These are phyloP conservation scores for Penicillium corylophilum DNA, from an alignment of 2,329 filamentous ascomycete genomes.

Conservation along the genomic window DNA sequence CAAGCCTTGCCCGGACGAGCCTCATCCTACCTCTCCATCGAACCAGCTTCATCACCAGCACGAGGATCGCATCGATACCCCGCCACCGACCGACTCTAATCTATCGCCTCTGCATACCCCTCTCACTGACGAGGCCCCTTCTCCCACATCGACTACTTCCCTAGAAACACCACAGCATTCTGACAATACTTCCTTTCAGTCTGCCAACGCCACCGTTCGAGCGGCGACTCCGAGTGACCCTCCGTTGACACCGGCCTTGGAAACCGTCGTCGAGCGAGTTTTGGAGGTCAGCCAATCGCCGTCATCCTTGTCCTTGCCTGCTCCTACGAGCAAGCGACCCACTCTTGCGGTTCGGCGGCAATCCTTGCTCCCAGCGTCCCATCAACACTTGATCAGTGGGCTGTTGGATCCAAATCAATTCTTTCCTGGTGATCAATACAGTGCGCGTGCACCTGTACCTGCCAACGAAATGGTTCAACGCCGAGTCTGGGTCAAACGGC, in stretches of 20 bases:
- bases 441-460: slow-evolving; percentile 17
- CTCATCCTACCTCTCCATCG: slow-evolving; percentile 7
- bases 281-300: slow-evolving; percentile 12
- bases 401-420: slow-evolving; percentile 31
- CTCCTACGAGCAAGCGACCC: slow-evolving; percentile 30
- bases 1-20: slow-evolving; percentile 5
- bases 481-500: slow-evolving; percentile 94
- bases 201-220: slow-evolving; percentile 16
- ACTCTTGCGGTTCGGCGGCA: slow-evolving; percentile 38
- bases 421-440: slow-evolving; percentile 23
- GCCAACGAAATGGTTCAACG: slow-evolving; percentile 45
- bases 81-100: slow-evolving; percentile 18
- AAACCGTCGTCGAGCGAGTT: slow-evolving; percentile 29
- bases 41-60: slow-evolving; percentile 14
- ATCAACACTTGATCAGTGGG: slow-evolving; percentile 39
- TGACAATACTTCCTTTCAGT: slow-evolving; percentile 22
- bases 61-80: slow-evolving; percentile 9
- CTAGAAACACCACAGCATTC: slow-evolving; percentile 23
- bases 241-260: slow-evolving; percentile 27
- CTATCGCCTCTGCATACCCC: slow-evolving; percentile 27
- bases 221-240: slow-evolving; percentile 18
- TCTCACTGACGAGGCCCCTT: slow-evolving; percentile 20
- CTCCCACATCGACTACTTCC: slow-evolving; percentile 20
- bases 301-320: slow-evolving; percentile 12
- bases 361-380: slow-evolving; percentile 40